Evolutionary conservation across 345 rosid species (phyloP).

Genomic region (Isatis tinctoria): DNA sequence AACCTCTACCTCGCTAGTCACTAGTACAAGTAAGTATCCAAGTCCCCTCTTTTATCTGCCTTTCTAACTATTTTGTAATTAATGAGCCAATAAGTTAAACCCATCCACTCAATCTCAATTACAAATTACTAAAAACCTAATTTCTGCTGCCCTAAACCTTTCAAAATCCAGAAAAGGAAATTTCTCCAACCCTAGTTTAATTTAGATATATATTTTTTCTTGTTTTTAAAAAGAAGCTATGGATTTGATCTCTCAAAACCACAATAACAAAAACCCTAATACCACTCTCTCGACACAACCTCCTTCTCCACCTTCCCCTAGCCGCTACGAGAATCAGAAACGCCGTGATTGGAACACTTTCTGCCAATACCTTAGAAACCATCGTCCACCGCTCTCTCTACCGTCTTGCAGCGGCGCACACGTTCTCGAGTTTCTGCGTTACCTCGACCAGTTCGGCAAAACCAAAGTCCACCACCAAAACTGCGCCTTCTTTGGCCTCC

Average conservation of each 20-base stretch:
- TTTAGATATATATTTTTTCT: not conserved
- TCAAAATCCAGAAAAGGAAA: not conserved
- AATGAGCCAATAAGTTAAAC: not conserved
- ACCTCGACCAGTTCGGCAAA: slow-evolving; percentile 38
- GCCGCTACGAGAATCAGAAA: slow-evolving; percentile 39
- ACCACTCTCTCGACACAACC: slow-evolving; percentile 23
- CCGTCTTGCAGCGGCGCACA: slow-evolving; percentile 36
- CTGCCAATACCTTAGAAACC: slow-evolving; percentile 36
- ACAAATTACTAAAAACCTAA: not conserved
- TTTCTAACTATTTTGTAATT: not conserved
- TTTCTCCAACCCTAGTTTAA: slow-evolving; percentile 8
- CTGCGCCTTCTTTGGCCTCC: slow-evolving; percentile 34
- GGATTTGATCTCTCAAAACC: slow-evolving; percentile 41
- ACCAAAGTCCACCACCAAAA: slow-evolving; percentile 32
- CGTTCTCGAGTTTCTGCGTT: slow-evolving; percentile 34
- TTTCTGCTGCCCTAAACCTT: not conserved
- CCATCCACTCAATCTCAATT: not conserved
- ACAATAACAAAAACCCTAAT: slow-evolving; percentile 20
- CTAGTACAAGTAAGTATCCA: not conserved
- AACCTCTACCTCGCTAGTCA: slow-evolving; percentile 9
- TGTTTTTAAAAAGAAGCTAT: not conserved
- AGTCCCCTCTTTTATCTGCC: not conserved
- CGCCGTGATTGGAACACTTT: slow-evolving; percentile 42
- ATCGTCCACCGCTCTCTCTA: slow-evolving; percentile 34
- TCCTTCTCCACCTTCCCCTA: slow-evolving; percentile 32